phyloP scores from a whole-genome alignment of 2,329 filamentous ascomycete species.

The Elsinoe perseae region DNA sequence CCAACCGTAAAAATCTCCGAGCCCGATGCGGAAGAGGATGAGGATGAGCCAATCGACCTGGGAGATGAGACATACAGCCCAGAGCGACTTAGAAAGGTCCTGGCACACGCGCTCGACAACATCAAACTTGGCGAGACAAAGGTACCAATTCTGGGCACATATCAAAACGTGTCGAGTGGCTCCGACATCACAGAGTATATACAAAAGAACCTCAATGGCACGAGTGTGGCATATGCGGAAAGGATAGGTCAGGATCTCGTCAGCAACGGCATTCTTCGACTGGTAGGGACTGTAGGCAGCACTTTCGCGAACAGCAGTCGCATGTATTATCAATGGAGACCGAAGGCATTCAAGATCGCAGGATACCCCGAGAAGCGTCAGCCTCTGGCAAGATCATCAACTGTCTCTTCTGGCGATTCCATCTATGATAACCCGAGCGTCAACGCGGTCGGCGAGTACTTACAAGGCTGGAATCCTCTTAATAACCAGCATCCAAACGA shows the following conservation, averaged over 20 bases:
- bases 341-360: constrained; percentile 80
- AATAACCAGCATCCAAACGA: constrained; percentile 90
- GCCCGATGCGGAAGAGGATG: constrained; percentile 52
- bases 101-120: constrained; percentile 75
- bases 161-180: constrained; percentile 84
- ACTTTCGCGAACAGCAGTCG: constrained; percentile 95
- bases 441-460: constrained; percentile 76
- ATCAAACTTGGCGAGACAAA: constrained; percentile 87
- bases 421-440: constrained; percentile 67
- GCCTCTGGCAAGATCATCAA: constrained; percentile 62
- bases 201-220: constrained; percentile 76
- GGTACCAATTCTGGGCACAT: constrained; percentile 89
- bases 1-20: constrained; percentile 84
- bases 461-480: constrained; percentile 86
- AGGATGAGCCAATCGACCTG: constrained; percentile 80
- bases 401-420: constrained; percentile 46
- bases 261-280: constrained; percentile 71
- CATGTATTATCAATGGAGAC: constrained; percentile 95
- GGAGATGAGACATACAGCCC: constrained; percentile 79
- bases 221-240: constrained; percentile 83
- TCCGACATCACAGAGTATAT: constrained; percentile 94
- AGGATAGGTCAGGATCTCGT: constrained; percentile 91
- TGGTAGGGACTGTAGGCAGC: constrained; percentile 90
- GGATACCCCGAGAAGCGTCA: constrained; percentile 85
- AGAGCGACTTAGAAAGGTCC: constrained; percentile 84